Evolutionary conservation across 1,284 basidiomycete genomes (phyloP).

Genomic region (Boletellus deceptivus): DNA sequence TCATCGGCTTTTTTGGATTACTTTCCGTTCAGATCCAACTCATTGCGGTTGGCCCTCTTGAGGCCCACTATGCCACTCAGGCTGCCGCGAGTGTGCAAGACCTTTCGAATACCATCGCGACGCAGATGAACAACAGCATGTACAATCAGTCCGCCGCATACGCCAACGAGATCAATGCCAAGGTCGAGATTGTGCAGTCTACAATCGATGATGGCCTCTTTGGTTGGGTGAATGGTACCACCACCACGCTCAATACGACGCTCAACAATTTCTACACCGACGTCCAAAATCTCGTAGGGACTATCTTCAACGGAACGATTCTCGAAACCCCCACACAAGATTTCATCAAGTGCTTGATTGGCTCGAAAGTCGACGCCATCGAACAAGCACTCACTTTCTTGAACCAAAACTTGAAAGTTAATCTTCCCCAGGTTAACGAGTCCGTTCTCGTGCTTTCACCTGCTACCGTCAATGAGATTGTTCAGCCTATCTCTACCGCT

Average conservation of each 20-base stretch:
- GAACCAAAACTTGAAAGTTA: conserved; percentile 80
- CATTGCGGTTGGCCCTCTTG: conserved; percentile 68
- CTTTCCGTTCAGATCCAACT: conserved; percentile 87
- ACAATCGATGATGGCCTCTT: conserved; percentile 86
- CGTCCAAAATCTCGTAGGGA: conserved; percentile 65
- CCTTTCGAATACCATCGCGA: conserved; percentile 72
- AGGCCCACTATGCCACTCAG: conserved; percentile 58
- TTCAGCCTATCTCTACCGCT: conserved; percentile 74
- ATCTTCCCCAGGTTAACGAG: conserved; percentile 73
- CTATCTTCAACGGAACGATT: conserved; percentile 80
- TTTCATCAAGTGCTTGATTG: conserved; percentile 87
- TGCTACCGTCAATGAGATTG: conserved; percentile 68
- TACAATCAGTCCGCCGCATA: conserved; percentile 76
- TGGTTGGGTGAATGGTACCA: conserved; percentile 93
- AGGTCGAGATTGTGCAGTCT: conserved; percentile 66
- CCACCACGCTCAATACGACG: conserved; percentile 80
- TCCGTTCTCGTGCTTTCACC: conserved; percentile 76
- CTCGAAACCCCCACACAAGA: conserved; percentile 81
- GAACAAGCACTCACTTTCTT: conserved; percentile 91
- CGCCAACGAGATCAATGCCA: conserved; percentile 71
- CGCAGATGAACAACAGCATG: conserved; percentile 78
- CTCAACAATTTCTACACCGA: conserved; percentile 74
- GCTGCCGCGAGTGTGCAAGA: conserved; percentile 60
- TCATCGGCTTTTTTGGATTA: conserved; percentile 89
- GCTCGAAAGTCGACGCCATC: conserved; percentile 83